Evolutionary conservation across 169 alveolate species (phyloP), one percentile per base, ranked within the genome.

Genomic region (Plasmodium knowlesi): DNA sequence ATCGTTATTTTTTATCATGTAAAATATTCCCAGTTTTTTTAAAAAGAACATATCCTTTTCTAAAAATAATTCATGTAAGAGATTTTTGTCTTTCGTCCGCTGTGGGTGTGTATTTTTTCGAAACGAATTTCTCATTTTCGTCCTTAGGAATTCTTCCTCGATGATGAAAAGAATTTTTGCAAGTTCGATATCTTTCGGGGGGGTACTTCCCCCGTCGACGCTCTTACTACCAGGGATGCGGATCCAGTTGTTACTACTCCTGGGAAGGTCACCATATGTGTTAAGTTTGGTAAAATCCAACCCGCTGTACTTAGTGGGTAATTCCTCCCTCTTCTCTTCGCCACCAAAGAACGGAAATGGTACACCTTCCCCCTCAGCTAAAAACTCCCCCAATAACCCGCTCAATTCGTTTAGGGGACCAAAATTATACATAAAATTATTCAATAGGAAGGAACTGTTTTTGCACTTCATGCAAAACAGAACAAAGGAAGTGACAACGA

Each of bases 41-140:
- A 91, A 61, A 91, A 91, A 91, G 57, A 91, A 82, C 34, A 70
- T 3, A 57, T 91, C 95, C 46, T 50, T 81, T 81, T 73, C 53
- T 91, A 91, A 82, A 91, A 76, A 82, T 57, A 22, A 71, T 41
- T 91, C 95, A 2, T 61, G 8, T 57, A 54, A n/a, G 43, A 91
- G 84, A 39, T 67, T 67, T 41, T 82, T 86, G 32, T 39, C 34
- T 41, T 84, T 78, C 54, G 73, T 74, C 41, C 46, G 34, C 30
- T 72, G 34, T 61, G 57, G 46, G 25, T 84, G 46, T 46, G 34
- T 73, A 8, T 1, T 10, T 1, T 10, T 50, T 53, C 72, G 88
- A 57, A 91, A 91, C 9, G 92, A 71, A 41, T 91, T 91, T 67
- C 95, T 74, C 95, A 91, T 91, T 82, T 82, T 81, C 14, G 95